Conservation (phyloP, 1,139 yeast species). For the Blastobotrys persicus region DNA sequence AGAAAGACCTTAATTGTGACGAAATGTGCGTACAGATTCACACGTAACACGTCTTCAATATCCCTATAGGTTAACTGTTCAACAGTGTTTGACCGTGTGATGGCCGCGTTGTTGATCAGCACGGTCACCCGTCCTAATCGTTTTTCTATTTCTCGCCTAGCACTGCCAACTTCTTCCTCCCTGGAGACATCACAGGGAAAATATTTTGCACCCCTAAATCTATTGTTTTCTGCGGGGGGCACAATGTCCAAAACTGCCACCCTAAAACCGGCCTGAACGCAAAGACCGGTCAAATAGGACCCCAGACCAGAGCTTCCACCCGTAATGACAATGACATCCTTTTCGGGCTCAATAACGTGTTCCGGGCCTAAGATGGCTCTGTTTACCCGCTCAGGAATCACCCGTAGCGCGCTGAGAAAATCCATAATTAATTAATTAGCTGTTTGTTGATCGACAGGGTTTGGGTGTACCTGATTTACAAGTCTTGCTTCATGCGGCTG, state of each 20-base stretch:
- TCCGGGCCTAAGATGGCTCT: background rate
- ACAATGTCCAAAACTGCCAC: constrained; percentile 65
- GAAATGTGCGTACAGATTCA: constrained; percentile 68
- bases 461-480: background rate
- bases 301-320: constrained; percentile 86
- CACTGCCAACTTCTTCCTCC: constrained; percentile 17
- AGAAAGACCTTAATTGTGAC: constrained; percentile 66
- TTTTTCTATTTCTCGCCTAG: constrained; percentile 36
- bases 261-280: constrained; percentile 42
- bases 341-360: background rate
- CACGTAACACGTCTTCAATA: constrained; percentile 57
- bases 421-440: background rate
- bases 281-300: constrained; percentile 49
- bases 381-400: constrained; percentile 7
- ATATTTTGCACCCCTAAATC: constrained; percentile 49
- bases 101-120: constrained; percentile 81
- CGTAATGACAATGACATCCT: constrained; percentile 59
- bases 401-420: constrained; percentile 3
- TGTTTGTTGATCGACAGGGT: background rate
- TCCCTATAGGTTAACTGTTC: constrained; percentile 54
- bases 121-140: constrained; percentile 60
- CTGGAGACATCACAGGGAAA: constrained; percentile 68
- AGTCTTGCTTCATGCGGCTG: background rate
- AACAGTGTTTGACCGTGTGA: constrained; percentile 52
- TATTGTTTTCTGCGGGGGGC: constrained; percentile 42